Evolutionary conservation across 2,329 filamentous ascomycete genomes (phyloP).

Genomic region (Fusarium miscanthi): DNA sequence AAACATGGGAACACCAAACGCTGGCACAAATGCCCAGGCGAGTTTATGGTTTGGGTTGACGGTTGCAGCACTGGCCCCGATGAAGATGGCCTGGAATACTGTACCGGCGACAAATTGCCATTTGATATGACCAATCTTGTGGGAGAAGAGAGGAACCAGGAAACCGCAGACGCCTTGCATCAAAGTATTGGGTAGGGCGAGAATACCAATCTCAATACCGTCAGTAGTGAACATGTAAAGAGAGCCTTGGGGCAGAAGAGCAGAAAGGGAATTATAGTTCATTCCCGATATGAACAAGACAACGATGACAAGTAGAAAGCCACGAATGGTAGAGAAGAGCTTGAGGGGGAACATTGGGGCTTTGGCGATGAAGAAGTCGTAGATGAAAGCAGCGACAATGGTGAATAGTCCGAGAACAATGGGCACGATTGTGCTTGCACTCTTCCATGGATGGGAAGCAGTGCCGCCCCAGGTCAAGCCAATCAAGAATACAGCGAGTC

Average conservation of each 20-base stretch:
- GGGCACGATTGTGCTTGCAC: background rate
- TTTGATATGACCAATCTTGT: conserved; percentile 11
- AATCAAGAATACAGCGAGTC: conserved; percentile 5
- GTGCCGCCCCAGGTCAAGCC: conserved; percentile 23
- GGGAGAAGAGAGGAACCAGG: background rate
- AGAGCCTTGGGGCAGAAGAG: conserved; percentile 17
- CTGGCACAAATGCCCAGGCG: conserved; percentile 29
- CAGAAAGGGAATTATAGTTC: conserved; percentile 24
- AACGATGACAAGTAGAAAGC: conserved; percentile 1
- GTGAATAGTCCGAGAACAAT: background rate
- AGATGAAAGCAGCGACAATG: conserved; percentile 1
- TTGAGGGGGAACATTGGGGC: conserved; percentile 5
- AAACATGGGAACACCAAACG: conserved; percentile 23
- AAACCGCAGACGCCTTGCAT: background rate
- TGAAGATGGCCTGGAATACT: conserved; percentile 16
- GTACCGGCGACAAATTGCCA: conserved; percentile 16
- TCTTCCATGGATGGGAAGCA: conserved; percentile 9
- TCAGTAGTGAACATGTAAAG: conserved; percentile 30
- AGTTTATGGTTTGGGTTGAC: conserved; percentile 27
- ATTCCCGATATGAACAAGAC: conserved; percentile 26
- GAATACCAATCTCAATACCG: conserved; percentile 16
- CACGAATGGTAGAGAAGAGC: background rate
- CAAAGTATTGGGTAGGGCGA: background rate
- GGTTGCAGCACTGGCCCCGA: conserved; percentile 16
- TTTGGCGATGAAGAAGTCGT: conserved; percentile 9